Evolutionary conservation across 495 filamentous ascomycete genomes (phyloP).

Genomic region (Parathielavia appendiculata): DNA sequence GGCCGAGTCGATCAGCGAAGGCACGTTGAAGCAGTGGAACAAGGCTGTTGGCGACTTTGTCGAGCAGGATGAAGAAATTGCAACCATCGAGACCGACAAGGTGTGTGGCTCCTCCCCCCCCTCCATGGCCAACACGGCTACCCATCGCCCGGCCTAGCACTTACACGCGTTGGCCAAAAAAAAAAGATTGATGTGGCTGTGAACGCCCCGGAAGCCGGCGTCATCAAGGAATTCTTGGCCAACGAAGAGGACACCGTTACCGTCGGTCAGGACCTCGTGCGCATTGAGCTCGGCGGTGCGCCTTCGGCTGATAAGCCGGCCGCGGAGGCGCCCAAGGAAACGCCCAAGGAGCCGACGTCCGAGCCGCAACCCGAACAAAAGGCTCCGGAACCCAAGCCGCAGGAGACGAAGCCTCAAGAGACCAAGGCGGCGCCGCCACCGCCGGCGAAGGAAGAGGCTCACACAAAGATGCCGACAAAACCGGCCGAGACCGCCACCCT

Average conservation of each 20-base stretch:
- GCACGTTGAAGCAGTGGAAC: constrained; percentile 90
- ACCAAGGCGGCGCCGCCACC: constrained; percentile 34
- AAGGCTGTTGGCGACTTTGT: constrained; percentile 96
- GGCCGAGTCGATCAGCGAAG: constrained; percentile 98
- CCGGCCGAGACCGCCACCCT: constrained; percentile 45
- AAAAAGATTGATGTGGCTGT: constrained; percentile 90
- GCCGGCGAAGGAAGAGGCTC: constrained; percentile 24
- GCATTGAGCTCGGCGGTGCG: constrained; percentile 70
- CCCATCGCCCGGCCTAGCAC: neutral
- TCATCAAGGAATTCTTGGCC: constrained; percentile 85
- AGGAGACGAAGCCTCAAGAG: constrained; percentile 39
- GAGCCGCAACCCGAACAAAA: constrained; percentile 52
- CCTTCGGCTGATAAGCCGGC: constrained; percentile 48
- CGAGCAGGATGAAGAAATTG: constrained; percentile 94
- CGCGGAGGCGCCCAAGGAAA: constrained; percentile 53
- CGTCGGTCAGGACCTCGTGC: constrained; percentile 87
- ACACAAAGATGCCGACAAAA: constrained; percentile 42
- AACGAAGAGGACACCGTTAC: constrained; percentile 94
- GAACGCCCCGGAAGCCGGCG: constrained; percentile 88
- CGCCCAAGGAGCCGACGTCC: constrained; percentile 52
- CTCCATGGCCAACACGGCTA: too few relatives aligned
- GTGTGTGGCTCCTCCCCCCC: constrained; percentile 40
- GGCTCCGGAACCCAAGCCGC: constrained; percentile 37
- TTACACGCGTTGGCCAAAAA: constrained; percentile 5
- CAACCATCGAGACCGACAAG: constrained; percentile 99